Percentiles rank a stretch among this genome's conserved stretches.
Evolutionary conservation across 192 early-diverging fungal species (phyloP).

Genomic region (Umbelopsis sp.): DNA sequence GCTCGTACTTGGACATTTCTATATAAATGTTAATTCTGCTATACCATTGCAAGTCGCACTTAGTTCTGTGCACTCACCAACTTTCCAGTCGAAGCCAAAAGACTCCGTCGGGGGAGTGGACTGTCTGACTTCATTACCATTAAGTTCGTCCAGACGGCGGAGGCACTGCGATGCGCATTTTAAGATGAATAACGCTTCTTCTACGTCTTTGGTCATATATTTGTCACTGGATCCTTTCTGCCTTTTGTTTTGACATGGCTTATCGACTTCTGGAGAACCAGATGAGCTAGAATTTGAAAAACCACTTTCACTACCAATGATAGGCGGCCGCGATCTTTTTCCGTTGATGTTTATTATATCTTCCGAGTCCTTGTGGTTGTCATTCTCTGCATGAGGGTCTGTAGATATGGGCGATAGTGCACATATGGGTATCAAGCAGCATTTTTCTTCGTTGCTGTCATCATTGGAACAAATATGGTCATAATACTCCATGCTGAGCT

Average conservation of each 20-base stretch:
- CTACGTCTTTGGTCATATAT: slow-evolving; percentile 1
- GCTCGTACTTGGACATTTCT: background rate
- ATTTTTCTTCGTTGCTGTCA: slow-evolving; percentile 6
- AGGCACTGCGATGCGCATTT: slow-evolving; percentile 35
- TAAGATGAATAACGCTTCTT: slow-evolving; percentile 32
- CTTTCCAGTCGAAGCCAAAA: background rate
- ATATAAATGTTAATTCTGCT: too few relatives aligned
- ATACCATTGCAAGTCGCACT: background rate
- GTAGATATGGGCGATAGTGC: background rate
- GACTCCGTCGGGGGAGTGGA: background rate
- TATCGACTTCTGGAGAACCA: background rate
- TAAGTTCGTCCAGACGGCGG: slow-evolving; percentile 26
- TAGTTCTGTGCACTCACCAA: background rate
- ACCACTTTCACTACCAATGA: background rate
- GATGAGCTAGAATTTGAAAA: background rate
- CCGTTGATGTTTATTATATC: background rate
- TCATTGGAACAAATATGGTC: slow-evolving; percentile 23
- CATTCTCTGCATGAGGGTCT: background rate
- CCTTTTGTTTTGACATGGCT: background rate
- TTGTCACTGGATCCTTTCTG: background rate
- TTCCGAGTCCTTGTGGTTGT: background rate
- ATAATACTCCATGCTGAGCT: slow-evolving; percentile 30
- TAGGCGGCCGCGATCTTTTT: background rate
- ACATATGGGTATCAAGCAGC: slow-evolving; percentile 25
- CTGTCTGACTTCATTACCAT: slow-evolving; percentile 12